Percentiles rank a stretch among this genome's conserved stretches.
Conservation (phyloP, 768 basidiomycete genomes). For the Nevesoporus exiguus region DNA sequence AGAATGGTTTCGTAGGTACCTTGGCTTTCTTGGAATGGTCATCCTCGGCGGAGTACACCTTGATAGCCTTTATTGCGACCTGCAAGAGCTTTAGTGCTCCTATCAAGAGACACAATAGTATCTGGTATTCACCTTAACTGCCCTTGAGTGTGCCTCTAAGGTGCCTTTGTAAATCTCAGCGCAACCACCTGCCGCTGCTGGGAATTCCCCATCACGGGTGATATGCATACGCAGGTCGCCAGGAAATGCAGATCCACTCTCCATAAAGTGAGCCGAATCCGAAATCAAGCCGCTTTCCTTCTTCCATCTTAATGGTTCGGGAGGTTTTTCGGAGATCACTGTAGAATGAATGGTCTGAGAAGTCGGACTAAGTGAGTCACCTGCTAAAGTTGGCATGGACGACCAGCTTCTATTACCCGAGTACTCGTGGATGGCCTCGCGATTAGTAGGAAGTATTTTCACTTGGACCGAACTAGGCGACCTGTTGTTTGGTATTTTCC, state of each 20-base stretch:
- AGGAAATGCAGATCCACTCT: background rate
- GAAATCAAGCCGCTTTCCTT: constrained; percentile 53
- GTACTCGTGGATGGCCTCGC: constrained; percentile 83
- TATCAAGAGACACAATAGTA: background rate
- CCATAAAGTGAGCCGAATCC: constrained; percentile 46
- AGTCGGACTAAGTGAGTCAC: constrained; percentile 35
- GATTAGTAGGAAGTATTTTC: constrained; percentile 61
- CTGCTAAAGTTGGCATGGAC: constrained; percentile 36
- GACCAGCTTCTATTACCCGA: constrained; percentile 56
- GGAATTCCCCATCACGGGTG: background rate
- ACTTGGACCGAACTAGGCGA: constrained; percentile 36
- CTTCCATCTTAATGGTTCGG: constrained; percentile 56
- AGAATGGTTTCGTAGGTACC: background rate
- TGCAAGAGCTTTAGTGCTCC: background rate
- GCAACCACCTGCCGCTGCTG: background rate
- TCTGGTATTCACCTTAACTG: background rate
- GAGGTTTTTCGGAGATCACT: constrained; percentile 55
- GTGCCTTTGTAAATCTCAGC: background rate
- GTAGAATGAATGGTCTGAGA: constrained; percentile 34
- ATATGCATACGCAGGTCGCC: background rate
- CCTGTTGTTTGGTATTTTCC: constrained; percentile 24
- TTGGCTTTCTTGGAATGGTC: background rate
- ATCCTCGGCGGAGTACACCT: background rate
- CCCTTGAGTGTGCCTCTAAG: background rate
- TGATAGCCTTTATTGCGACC: constrained; percentile 7